Evolutionary conservation across 1,284 basidiomycete species (phyloP).

Genomic region (Sphagnurus paluster): DNA sequence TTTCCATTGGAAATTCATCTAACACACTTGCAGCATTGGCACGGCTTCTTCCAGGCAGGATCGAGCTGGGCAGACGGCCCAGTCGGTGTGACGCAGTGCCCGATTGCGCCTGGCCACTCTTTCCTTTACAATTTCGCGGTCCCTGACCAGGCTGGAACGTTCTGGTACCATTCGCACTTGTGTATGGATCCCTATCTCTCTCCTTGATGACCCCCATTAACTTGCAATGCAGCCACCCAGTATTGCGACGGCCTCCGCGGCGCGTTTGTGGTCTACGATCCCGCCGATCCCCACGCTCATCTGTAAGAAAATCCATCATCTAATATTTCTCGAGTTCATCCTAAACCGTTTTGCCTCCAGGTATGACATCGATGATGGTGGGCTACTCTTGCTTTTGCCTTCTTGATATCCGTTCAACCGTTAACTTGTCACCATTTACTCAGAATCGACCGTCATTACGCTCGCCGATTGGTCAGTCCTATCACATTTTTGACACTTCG

Average conservation of each 20-base stretch:
- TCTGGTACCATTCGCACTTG: conserved; percentile 33
- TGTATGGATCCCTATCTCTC: conserved; percentile 4
- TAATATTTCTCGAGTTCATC: no score
- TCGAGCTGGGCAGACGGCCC: conserved; percentile 38
- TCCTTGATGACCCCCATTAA: conserved; percentile 17
- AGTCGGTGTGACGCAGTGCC: conserved; percentile 39
- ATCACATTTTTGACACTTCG: not conserved
- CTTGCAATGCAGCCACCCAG: conserved; percentile 11
- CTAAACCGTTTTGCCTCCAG: no score
- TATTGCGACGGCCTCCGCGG: conserved; percentile 12
- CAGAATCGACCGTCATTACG: conserved; percentile 25
- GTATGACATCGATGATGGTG: conserved; percentile 48
- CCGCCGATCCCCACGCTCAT: conserved; percentile 32
- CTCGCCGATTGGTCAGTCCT: conserved; percentile 26
- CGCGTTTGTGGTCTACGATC: conserved; percentile 5
- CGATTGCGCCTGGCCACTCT: conserved; percentile 28
- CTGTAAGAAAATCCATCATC: no score
- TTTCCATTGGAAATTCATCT: not conserved
- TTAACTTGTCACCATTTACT: not conserved
- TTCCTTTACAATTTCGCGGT: conserved; percentile 34
- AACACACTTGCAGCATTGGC: conserved; percentile 34
- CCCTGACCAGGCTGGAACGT: conserved; percentile 40
- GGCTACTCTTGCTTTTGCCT: conserved; percentile 1
- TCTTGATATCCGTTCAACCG: not conserved
- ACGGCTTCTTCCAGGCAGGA: conserved; percentile 33